Base-by-base conservation (phyloP, 257 asterid species). In the Osmanthus fragrans region DNA sequence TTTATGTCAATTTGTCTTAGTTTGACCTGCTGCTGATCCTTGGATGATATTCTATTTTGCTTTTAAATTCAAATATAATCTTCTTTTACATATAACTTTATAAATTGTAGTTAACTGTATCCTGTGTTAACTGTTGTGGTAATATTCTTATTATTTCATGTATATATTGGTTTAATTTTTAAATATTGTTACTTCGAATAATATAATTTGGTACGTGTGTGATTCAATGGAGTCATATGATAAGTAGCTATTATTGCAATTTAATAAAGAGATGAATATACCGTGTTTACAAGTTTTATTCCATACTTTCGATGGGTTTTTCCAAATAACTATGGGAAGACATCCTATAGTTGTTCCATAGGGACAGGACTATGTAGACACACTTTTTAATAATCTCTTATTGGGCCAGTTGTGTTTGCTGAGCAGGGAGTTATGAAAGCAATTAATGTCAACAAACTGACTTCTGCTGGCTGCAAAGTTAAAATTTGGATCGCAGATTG, bases 401-500 rank as follows among this genome's bases (percentile, higher is more conserved):
- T 18, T 56, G 12, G 56, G 15, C 40, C 21, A 12, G 45, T 40
- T 54, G 4, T 68, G 40, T 67, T 73, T 82, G 67, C 40, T 79
- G 49, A 77, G 64, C 83, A 94, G 98, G 98, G 98, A 33, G 96
- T 94, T 67, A 83, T 94, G 98, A 94, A 94, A 87, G 92, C 87
- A 71, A 89, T 94, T 69, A 94, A 88, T 81, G 98, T 92, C 74
- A 94, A 94, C 84, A 94, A 92, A 75, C 88, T 93, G 76, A 88
- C 91, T 73, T 84, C 91, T 21, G 91, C 97, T 45, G 98, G 98
- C 77, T 94, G 98, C 91, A 91, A 88, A 77, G 97, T 92, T 75
- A 92, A 90, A 81, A 92, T 94, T 27, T 94, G 98, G 97, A 90
- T 94, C 69, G 97, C 97, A 4, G 98, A 94, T 86, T 90, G 97